Percentiles rank a stretch among this genome's conserved stretches.
Evolutionary conservation across 164 flowering plant species (phyloP).

Genomic region (Hamamelis virginiana): DNA sequence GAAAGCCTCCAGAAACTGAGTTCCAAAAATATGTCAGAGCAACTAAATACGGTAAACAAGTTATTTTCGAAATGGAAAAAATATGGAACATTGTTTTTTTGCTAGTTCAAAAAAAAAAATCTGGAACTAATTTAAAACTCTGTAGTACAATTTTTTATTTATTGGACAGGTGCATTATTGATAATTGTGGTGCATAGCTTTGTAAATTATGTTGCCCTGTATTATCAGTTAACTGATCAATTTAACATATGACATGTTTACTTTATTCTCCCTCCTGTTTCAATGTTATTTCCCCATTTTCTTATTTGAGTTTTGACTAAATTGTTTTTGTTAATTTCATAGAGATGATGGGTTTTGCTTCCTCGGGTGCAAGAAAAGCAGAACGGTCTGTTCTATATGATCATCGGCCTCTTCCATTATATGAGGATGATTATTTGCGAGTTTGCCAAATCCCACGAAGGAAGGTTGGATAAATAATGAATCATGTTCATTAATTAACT

Average conservation of each 20-base stretch:
- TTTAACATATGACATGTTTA: too few relatives aligned
- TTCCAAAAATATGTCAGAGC: conserved; percentile 55
- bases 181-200: not conserved
- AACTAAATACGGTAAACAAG: conserved; percentile 35
- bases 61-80: not conserved
- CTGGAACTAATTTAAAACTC: not conserved
- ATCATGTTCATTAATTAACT: not conserved
- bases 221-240: too few relatives aligned
- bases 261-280: too few relatives aligned
- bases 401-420: conserved; percentile 43
- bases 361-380: conserved; percentile 8
- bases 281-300: too few relatives aligned
- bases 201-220: not conserved
- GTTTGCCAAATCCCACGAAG: conserved; percentile 47
- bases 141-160: not conserved
- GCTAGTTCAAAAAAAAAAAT: not conserved
- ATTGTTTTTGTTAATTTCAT: not conserved
- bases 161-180: not conserved
- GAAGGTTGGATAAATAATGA: conserved; percentile 37
- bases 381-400: conserved; percentile 38
- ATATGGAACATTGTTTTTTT: not conserved
- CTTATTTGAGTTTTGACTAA: not conserved
- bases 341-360: conserved; percentile 41
- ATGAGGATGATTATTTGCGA: conserved; percentile 43
- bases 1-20: conserved; percentile 46